phyloP scores from a whole-genome alignment of 2,329 filamentous ascomycete genomes.

The Leptographium flavum region DNA sequence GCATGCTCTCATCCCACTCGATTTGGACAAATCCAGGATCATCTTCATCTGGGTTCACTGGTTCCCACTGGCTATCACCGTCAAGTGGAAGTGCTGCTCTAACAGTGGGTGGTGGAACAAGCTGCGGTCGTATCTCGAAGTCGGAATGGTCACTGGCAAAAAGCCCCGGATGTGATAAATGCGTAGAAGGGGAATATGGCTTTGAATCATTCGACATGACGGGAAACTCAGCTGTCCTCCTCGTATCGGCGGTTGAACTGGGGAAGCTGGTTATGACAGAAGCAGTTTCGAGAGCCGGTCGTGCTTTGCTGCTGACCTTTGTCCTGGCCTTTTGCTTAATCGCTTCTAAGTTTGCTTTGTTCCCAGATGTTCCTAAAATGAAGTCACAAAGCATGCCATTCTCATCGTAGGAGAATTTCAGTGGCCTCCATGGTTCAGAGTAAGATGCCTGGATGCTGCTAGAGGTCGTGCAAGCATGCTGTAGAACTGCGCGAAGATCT shows the following conservation, averaged over 20 bases:
- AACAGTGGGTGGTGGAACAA: conserved; percentile 35
- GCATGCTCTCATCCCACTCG: conserved; percentile 59
- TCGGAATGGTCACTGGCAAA: conserved; percentile 17
- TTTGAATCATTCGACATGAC: conserved; percentile 9
- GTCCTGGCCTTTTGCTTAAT: conserved; percentile 13
- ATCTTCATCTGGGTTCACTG: conserved; percentile 44
- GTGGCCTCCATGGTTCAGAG: conserved; percentile 54
- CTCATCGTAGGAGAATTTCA: conserved; percentile 57
- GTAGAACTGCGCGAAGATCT: conserved; percentile 66
- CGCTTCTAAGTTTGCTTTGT: conserved; percentile 29
- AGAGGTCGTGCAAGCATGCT: conserved; percentile 56
- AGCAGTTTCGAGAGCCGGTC: not conserved
- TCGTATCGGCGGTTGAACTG: not conserved
- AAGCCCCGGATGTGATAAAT: conserved; percentile 19
- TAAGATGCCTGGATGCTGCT: conserved; percentile 55
- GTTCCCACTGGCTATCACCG: conserved; percentile 60
- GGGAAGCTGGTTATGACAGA: not conserved
- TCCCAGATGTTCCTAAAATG: conserved; percentile 69
- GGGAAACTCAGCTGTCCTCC: too few species aligned
- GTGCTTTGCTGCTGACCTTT: not conserved
- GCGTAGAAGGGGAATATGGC: not conserved
- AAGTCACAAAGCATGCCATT: conserved; percentile 62
- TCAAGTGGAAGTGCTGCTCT: conserved; percentile 55
- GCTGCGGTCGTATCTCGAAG: conserved; percentile 19
- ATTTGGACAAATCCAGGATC: conserved; percentile 53